Percentiles rank a stretch among this genome's conserved stretches.
Evolutionary conservation across 1,139 yeast species (phyloP).

Genomic region (Saccharomyces hybrid): DNA sequence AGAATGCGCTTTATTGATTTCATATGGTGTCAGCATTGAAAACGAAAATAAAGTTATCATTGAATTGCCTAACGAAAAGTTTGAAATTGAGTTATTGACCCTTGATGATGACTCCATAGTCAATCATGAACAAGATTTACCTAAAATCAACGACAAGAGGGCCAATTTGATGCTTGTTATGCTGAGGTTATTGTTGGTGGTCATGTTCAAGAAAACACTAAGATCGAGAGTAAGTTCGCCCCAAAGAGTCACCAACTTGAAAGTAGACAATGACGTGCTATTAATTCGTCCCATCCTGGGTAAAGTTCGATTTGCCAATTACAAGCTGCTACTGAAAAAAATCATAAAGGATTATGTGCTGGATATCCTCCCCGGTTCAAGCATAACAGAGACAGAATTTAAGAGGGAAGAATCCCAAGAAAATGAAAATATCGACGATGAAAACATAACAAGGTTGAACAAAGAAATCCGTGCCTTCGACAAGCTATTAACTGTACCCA

Average conservation of each 20-base stretch:
- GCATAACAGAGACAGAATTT: constrained; percentile 7
- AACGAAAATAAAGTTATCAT: constrained; percentile 57
- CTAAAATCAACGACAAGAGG: constrained; percentile 30
- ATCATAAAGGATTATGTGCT: constrained; percentile 23
- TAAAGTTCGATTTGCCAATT: constrained; percentile 28
- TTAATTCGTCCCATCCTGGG: constrained; percentile 30
- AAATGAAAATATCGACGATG: constrained; percentile 8
- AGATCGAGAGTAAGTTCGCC: constrained; percentile 16
- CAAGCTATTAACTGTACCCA: constrained; percentile 18
- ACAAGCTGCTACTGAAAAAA: constrained; percentile 22
- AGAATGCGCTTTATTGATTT: constrained; percentile 67
- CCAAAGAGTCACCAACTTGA: constrained; percentile 9
- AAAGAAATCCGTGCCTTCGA: constrained; percentile 24
- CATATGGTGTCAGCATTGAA: constrained; percentile 62
- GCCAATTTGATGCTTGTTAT: constrained; percentile 39
- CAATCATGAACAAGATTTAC: constrained; percentile 33
- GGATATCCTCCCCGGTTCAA: constrained; percentile 17
- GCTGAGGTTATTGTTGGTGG: constrained; percentile 38
- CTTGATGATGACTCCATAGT: constrained; percentile 40
- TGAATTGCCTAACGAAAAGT: constrained; percentile 56
- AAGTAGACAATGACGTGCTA: constrained; percentile 14
- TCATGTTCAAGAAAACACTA: constrained; percentile 41
- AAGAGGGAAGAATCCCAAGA: background rate
- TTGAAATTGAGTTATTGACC: constrained; percentile 62
- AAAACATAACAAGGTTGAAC: constrained; percentile 20